Base-by-base conservation (phyloP, 2,329 filamentous ascomycete genomes). In the Clonostachys rosea region DNA sequence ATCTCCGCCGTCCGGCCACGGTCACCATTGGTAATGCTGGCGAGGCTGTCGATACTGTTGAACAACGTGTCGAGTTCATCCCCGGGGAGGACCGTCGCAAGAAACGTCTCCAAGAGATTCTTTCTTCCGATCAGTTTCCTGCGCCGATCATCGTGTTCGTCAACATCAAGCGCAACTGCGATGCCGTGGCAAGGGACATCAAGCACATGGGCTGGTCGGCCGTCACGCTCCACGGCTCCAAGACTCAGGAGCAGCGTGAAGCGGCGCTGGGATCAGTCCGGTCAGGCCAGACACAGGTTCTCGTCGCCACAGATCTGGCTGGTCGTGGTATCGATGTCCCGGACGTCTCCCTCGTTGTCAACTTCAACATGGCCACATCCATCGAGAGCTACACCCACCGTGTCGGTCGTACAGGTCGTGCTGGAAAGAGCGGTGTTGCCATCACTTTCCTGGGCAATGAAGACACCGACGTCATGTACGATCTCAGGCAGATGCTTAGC, bases 141-240 rank as follows among this genome's bases (percentile, higher is more conserved):
- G 82, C 92, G 9, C 94, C 94, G 14, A 95, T 99, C 66, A 99
- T 99, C 58, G 91, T 99, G 53, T 99, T 99, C 65, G 94, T 99
- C 80, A 99, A 99, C 69, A 96, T 97, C 83, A 97, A 97, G 72
- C 88, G 91, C 58, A 97, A 97, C 73, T 97, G 92, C 73, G 94
- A 99, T 65, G 89, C 90, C 49, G 87, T 99, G 43, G 92, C 92
- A 4, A 82, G 89, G 51, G 92, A 97, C 62, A 94, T 99, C 74
- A 94, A 95, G 63, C 81, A 87, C 45, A 94, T 94, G 84, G 94
- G 94, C 57, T 94, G 91, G 76, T 88, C 83, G 17, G 83, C 87
- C 8, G 91, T 95, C 58, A 96, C 92, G 0, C 73, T 99, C 34
- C 94, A 99, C 71, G 92, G 94, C 52, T 89, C 84, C 72, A 99